phyloP scores from a whole-genome alignment of 2,329 filamentous ascomycete species.

The Xylariaceae sp. region DNA sequence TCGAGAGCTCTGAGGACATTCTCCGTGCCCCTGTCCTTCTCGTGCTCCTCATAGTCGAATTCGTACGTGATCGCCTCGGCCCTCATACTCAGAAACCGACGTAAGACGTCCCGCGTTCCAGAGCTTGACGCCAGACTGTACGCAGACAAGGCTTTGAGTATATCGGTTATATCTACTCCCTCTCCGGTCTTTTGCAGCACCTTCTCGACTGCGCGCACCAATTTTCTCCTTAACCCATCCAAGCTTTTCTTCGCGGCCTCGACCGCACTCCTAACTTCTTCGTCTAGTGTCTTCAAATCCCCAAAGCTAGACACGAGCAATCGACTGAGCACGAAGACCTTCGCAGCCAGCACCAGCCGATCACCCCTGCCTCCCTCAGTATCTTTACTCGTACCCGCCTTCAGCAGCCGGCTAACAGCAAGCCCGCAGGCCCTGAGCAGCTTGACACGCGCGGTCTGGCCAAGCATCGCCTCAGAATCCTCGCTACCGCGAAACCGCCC shows the following conservation, averaged over 20 bases:
- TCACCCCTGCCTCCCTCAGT: slow-evolving; percentile 50
- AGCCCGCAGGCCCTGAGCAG: slow-evolving; percentile 61
- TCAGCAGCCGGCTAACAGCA: slow-evolving; percentile 57
- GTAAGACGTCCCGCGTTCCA: slow-evolving; percentile 77
- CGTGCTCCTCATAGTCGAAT: slow-evolving; percentile 58
- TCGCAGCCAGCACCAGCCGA: slow-evolving; percentile 66
- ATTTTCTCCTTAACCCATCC: slow-evolving; percentile 64
- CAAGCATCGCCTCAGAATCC: slow-evolving; percentile 34
- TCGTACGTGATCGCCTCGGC: slow-evolving; percentile 70
- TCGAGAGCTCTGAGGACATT: slow-evolving; percentile 70
- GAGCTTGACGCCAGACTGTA: slow-evolving; percentile 84
- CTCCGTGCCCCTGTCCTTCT: slow-evolving; percentile 49
- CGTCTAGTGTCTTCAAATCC: slow-evolving; percentile 48
- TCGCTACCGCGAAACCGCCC: slow-evolving; percentile 50
- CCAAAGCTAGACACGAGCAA: slow-evolving; percentile 77
- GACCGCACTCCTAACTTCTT: slow-evolving; percentile 50
- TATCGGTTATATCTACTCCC: slow-evolving; percentile 53
- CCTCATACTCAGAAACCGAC: slow-evolving; percentile 78
- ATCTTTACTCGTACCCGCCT: slow-evolving; percentile 40
- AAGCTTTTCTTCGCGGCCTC: slow-evolving; percentile 70
- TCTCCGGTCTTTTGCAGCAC: slow-evolving; percentile 69
- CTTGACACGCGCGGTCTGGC: slow-evolving; percentile 52
- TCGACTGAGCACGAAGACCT: slow-evolving; percentile 76
- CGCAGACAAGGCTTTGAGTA: slow-evolving; percentile 79
- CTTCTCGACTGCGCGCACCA: slow-evolving; percentile 73